Base-by-base conservation (phyloP, 1,284 basidiomycete genomes). In the Leccinum pseudoinsigne region DNA sequence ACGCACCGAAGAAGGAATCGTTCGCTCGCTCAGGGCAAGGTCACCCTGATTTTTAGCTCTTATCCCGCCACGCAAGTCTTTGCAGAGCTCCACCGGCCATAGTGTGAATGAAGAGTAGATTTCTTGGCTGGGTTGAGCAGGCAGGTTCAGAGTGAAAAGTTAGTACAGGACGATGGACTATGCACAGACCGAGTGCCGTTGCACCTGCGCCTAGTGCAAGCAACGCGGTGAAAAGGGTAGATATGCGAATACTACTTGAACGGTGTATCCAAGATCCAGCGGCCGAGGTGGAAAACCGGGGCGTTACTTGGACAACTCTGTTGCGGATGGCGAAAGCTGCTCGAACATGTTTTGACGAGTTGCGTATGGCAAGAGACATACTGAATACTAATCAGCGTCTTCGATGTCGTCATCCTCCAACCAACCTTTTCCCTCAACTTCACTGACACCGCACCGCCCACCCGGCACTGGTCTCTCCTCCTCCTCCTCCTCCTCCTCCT, bases 361-460 rank as follows among this genome's bases (percentile, higher is more conserved):
- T 66, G 36, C 28, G 36, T 31, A 47, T 55, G 34, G 14, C 16
- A 28, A 34, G n/a, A 5, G 47, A 58, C 68, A 55, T 55, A 36
- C 34, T 36, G 12, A 38, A 38, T 72, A 50, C 11, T 74, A 68
- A 34, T 47, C 45, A 6, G 51, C 62, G 21, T 89, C 86, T 66
- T 88, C 86, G 61, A 91, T 91, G 69, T 90, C 88, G 71, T 92
- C 89, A 16, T 78, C 81, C 60, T 88, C 86, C 68, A 90, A 70
- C 85, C 86, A 90, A 12, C 82, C 83, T n/a, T 82, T 62, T 26
- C 62, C 59, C 18, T 69, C 69, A 8, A 28, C 9, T 12, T 50
- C 45, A 21, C 45, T 21, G n/a, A 50, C 45, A 53, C 51, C 21
- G 51, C 51, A 28, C 9, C 68, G 71, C 23, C 72, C 71, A 34